phyloP scores from a whole-genome alignment of 495 filamentous ascomycete genomes.

The Lichina pygmaea region DNA sequence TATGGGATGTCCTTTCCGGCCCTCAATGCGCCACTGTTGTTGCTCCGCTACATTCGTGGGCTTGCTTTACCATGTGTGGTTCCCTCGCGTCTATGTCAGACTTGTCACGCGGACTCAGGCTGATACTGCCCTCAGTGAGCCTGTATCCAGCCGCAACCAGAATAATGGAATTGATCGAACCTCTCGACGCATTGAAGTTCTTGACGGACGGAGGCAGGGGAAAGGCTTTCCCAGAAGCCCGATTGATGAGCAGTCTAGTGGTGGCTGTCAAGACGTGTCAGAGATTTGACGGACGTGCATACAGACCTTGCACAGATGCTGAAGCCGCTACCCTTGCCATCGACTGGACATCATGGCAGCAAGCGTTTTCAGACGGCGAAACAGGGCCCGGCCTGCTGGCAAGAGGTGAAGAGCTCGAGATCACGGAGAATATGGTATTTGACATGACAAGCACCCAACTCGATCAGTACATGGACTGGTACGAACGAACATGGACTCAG shows the following conservation, averaged over 20 bases:
- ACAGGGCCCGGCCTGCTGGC: constrained; percentile 8
- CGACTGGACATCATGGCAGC: constrained; percentile 47
- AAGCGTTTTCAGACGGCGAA: constrained; percentile 18
- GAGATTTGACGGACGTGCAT: constrained; percentile 37
- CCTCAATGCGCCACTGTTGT: constrained; percentile 36
- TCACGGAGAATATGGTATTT: constrained; percentile 42
- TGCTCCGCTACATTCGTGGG: constrained; percentile 42
- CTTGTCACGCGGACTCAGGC: background rate
- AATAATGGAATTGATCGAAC: constrained; percentile 25
- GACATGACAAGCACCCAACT: constrained; percentile 38
- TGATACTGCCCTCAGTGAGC: constrained; percentile 22
- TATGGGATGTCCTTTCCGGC: constrained; percentile 47
- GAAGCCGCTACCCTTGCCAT: constrained; percentile 36
- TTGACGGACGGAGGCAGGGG: no score
- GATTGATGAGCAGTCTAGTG: constrained; percentile 43
- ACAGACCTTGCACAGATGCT: constrained; percentile 22
- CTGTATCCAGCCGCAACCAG: constrained; percentile 33
- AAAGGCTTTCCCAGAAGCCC: constrained; percentile 30
- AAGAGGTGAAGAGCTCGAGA: constrained; percentile 18
- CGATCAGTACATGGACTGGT: constrained; percentile 75
- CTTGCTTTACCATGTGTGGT: constrained; percentile 51
- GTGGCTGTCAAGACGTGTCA: constrained; percentile 54
- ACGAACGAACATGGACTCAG: constrained; percentile 45
- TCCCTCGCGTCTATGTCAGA: no score
- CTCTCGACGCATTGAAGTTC: no score